Percentiles rank a stretch among this genome's conserved stretches.
phyloP scores from a whole-genome alignment of 441 rosid species.

The Eruca vesicaria region DNA sequence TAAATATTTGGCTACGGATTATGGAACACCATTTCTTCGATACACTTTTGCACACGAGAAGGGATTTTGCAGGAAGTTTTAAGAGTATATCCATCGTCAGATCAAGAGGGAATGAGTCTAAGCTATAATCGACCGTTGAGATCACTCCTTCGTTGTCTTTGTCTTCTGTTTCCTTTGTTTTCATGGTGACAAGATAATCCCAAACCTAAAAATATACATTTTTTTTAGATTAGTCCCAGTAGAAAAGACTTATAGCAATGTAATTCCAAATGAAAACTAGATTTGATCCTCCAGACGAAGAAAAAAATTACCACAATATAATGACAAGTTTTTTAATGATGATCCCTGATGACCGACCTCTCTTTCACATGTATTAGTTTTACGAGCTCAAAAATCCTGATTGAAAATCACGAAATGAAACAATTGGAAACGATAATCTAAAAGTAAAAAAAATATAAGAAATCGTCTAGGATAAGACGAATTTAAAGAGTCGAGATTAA shows the following conservation, averaged over 20 bases:
- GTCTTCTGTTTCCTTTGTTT: neutral
- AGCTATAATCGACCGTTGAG: neutral
- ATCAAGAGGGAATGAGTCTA: neutral
- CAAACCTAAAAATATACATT: neutral
- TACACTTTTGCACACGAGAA: neutral
- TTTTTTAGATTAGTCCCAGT: neutral
- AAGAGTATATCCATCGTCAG: neutral
- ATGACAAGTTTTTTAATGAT: too few species aligned
- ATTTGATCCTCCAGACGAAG: too few species aligned
- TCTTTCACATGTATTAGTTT: too few species aligned
- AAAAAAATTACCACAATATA: too few species aligned
- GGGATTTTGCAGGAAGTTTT: neutral
- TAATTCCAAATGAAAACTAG: neutral
- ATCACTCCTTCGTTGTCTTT: neutral
- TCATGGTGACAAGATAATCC: neutral
- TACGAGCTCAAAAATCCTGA: too few species aligned
- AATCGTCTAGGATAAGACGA: too few species aligned
- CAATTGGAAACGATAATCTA: too few species aligned
- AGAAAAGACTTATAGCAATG: neutral
- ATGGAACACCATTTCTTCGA: neutral
- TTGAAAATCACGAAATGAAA: too few species aligned
- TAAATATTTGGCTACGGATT: neutral
- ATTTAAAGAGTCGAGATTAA: too few species aligned
- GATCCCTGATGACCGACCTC: too few species aligned
- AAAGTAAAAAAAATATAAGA: too few species aligned